Percentiles rank a stretch among this genome's conserved stretches.
Evolutionary conservation across 192 early-diverging fungal species (phyloP).

Genomic region (Linnemannia zychae): DNA sequence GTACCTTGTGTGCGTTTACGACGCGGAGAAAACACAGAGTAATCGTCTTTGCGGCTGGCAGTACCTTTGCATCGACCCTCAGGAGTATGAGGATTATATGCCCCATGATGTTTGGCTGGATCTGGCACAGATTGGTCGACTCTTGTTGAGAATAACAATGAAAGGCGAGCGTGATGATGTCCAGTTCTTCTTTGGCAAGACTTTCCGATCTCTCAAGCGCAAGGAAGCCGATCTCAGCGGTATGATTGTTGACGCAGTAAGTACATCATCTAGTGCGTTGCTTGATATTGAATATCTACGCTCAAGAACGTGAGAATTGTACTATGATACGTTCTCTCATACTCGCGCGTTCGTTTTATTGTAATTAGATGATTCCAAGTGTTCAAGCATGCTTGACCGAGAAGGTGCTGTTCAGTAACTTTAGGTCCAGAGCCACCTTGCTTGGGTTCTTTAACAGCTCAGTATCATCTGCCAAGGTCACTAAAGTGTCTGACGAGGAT

Average conservation of each 20-base stretch:
- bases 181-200: conserved; percentile 87
- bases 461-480: conserved; percentile 37
- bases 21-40: conserved; percentile 67
- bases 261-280: background rate
- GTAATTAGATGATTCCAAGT: conserved; percentile 69
- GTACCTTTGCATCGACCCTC: conserved; percentile 70
- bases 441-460: conserved; percentile 42
- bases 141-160: conserved; percentile 80
- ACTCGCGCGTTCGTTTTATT: background rate
- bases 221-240: conserved; percentile 77
- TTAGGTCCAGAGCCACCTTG: conserved; percentile 38
- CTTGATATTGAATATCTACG: background rate
- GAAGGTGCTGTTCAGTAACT: conserved; percentile 69
- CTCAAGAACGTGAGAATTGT: too few relatives aligned
- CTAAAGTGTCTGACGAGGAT: conserved; percentile 59
- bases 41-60: conserved; percentile 74
- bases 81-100: conserved; percentile 70
- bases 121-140: conserved; percentile 74
- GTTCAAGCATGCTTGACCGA: conserved; percentile 74
- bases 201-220: conserved; percentile 78
- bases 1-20: conserved; percentile 61
- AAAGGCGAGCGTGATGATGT: conserved; percentile 84
- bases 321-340: background rate
- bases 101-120: conserved; percentile 79
- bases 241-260: conserved; percentile 77